Percentiles rank a stretch among this genome's conserved stretches.
These are phyloP conservation scores for Botrytis porri DNA, from an alignment of 2,329 filamentous ascomycete species.

Conservation along the genomic window DNA sequence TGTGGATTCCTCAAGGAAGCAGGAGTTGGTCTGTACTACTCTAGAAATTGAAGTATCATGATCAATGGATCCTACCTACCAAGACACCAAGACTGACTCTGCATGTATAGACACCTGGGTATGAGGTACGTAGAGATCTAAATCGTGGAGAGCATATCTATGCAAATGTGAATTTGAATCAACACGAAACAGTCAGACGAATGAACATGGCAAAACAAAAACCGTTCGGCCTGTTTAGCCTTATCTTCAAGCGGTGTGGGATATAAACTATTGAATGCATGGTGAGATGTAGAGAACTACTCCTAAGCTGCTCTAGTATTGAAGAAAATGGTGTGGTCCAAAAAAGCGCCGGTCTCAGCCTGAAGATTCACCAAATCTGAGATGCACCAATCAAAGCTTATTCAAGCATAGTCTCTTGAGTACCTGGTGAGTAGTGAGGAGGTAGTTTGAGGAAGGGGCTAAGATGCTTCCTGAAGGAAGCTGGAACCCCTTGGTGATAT, in stretches of 20 bases:
- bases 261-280: background rate
- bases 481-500: background rate
- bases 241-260: background rate
- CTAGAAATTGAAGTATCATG: background rate
- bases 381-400: background rate
- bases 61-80: background rate
- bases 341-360: slow-evolving; percentile 3
- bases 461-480: slow-evolving; percentile 8
- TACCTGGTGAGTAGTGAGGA: background rate
- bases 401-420: background rate
- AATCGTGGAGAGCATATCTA: background rate
- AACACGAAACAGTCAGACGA: background rate
- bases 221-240: background rate
- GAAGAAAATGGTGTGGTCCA: background rate
- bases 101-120: background rate
- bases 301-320: background rate
- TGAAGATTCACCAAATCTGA: background rate
- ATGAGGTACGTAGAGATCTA: background rate
- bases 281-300: background rate
- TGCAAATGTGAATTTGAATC: background rate
- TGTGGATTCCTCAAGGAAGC: slow-evolving; percentile 4
- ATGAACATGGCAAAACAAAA: background rate
- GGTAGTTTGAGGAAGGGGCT: slow-evolving; percentile 1
- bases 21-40: background rate
- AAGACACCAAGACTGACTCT: background rate